Evolutionary conservation across 1,284 basidiomycete species (phyloP).

Genomic region (Cerioporus squamosus): DNA sequence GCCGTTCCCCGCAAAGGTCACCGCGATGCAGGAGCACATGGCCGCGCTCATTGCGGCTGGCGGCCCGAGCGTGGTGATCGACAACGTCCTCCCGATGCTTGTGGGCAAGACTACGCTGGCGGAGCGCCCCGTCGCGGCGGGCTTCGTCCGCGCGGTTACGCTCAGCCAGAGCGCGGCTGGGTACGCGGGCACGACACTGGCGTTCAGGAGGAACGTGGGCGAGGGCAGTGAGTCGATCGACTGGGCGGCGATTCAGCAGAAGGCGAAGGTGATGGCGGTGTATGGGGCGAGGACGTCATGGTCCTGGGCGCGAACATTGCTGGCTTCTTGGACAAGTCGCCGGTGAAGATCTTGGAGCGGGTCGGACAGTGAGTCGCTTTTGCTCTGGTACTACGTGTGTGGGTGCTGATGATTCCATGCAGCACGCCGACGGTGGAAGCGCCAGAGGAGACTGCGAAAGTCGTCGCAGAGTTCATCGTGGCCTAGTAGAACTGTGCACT

Average conservation of each 20-base stretch:
- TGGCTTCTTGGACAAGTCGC: not conserved
- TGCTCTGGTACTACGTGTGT: not conserved
- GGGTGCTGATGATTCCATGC: not conserved
- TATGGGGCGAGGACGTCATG: constrained; percentile 10
- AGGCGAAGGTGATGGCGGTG: constrained; percentile 8
- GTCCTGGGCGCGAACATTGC: not conserved
- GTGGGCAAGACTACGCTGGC: constrained; percentile 2
- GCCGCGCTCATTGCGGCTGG: not conserved
- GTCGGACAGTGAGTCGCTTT: constrained; percentile 12
- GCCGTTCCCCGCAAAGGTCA: not conserved
- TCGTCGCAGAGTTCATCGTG: no score
- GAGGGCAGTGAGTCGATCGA: not conserved
- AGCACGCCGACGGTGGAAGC: not conserved
- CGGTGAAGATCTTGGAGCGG: not conserved
- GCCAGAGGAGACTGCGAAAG: not conserved
- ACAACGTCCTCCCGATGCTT: not conserved
- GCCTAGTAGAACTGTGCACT: no score
- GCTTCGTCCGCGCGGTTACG: not conserved
- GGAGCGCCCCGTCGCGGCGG: constrained; percentile 8
- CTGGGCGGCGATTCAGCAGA: constrained; percentile 9
- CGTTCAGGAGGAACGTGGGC: not conserved
- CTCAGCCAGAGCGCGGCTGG: not conserved
- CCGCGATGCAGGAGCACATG: constrained; percentile 1
- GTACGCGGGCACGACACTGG: constrained; percentile 5
- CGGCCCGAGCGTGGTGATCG: not conserved